Base-by-base conservation (phyloP, 768 basidiomycete genomes). In the Tulasnella sp. region DNA sequence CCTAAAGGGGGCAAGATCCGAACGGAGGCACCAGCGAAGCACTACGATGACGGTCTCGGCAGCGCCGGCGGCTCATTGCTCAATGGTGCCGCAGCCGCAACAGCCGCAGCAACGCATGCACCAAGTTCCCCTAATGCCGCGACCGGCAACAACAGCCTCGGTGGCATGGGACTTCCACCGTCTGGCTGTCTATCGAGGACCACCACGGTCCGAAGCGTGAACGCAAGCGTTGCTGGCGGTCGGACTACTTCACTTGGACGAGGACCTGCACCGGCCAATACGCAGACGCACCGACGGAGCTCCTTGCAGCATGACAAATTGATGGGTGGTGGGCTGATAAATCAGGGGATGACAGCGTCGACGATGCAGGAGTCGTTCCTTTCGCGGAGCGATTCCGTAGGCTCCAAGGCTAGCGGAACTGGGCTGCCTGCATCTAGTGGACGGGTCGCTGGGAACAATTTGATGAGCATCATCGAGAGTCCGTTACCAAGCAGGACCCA, bases 381-480 rank as follows among this genome's bases (percentile, higher is more conserved):
- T n/a, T 75, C 73, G 12, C 73, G 73, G 7, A 75, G 73, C 73
- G 73, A 75, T 75, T 75, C 73, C 3, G 40, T 75, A 1, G 73
- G 73, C 3, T 75, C 73, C 31, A 34, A 41, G 37, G 73, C 64
- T 50, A 50, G 73, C 37, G 73, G 41, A 42, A 9, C 73, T 44
- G 73, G 73, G 37, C 11, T 42, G 31, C 64, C 64, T 1, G 64
- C 64, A 37, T 28, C 64, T 69, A 40, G 73, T 41, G 37, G 37
- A 41, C 69, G 73, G n/a, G 73, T 16, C 41, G 11, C 54, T 37
- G 75, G 77, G n/a, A 74, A 72, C 0, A 92, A 89, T 69, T 85
- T 93, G 84, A 91, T 93, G 92, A 91, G 89, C 83, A 91, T 94
- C 82, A 90, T 94, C 12, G 92, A 93, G 83, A 89, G 87, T 79